These are phyloP conservation scores for Apiotrichum mycotoxinovorans DNA, from an alignment of 1,284 basidiomycete species.

Conservation along the genomic window DNA sequence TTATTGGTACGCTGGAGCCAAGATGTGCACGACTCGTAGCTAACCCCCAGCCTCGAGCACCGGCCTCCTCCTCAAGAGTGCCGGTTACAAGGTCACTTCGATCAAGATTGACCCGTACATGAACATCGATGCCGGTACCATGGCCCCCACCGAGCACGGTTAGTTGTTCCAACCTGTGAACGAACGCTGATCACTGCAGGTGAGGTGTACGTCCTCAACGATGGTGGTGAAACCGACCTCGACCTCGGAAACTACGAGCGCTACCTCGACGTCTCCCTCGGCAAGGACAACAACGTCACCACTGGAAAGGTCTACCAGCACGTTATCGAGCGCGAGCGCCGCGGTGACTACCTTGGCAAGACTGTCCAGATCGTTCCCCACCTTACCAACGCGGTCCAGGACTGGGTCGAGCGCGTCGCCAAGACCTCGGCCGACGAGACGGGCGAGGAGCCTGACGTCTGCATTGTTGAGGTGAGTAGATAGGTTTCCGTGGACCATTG, in stretches of 20 bases:
- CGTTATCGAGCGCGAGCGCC: slow-evolving; percentile 95
- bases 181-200: slow-evolving; percentile 54
- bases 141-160: slow-evolving; percentile 98
- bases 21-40: neutral
- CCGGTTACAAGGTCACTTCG: slow-evolving; percentile 92
- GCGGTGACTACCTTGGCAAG: slow-evolving; percentile 96
- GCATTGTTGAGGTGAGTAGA: slow-evolving; percentile 81
- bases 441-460: slow-evolving; percentile 89
- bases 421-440: slow-evolving; percentile 93
- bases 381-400: slow-evolving; percentile 94
- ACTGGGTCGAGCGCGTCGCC: slow-evolving; percentile 95
- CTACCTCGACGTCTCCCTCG: slow-evolving; percentile 91
- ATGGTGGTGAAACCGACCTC: slow-evolving; percentile 96
- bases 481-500: neutral
- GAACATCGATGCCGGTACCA: slow-evolving; percentile 99
- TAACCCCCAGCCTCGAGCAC: slow-evolving; percentile 79
- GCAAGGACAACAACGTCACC: slow-evolving; percentile 95
- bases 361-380: slow-evolving; percentile 98
- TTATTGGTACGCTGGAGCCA: slow-evolving; percentile 64
- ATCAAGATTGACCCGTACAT: slow-evolving; percentile 99
- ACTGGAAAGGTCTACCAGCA: slow-evolving; percentile 97
- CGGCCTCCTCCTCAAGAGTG: slow-evolving; percentile 90
- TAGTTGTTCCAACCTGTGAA: slow-evolving; percentile 36
- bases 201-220: slow-evolving; percentile 97
- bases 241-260: slow-evolving; percentile 99